Evolutionary conservation across 1,284 basidiomycete genomes (phyloP), one percentile per base, ranked within the genome.

Genomic region (Melampsora occidentalis): DNA sequence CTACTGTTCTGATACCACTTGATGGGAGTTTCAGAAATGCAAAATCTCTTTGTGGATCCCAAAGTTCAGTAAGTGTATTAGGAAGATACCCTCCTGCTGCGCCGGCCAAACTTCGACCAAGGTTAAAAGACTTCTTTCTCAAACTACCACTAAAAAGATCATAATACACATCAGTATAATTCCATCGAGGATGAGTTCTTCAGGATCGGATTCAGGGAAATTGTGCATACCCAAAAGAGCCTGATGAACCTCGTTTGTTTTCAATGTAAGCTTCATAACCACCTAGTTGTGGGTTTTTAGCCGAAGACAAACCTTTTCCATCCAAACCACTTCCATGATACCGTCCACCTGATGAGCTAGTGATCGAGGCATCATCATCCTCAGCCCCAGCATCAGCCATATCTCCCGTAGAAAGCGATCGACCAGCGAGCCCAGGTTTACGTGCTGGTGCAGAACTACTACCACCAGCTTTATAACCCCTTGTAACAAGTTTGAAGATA

Each of bases 11-110:
- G 12, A 84, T 89, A 5, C 92, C 92, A 62, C 87, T 88, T 0
- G 87, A 88, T n/a, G 95, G 93, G 46, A 99, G 84, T 81, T 93
- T 90, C 78, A 97, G 85, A 83, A 89, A 95, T 0, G 97, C 96
- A 83, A 99, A 99, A 82, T 97, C 96, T 4, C 97, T 86, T 66
- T 91, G 88, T 0, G 97, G 96, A 81, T 99, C 97, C 95, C 95
- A 99, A 85, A 98, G 90, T 83, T 97, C 95, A 12, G 94, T 93
- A 49, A 99, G 84, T 1, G 93, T 90, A 79, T 90, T 90, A 0
- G 96, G 97, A 7, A 98, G 86, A 82, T 97, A 97, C 0, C 91
- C 91, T 6, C 95, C 94, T 16, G 96, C 89, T 0, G 90, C 90
- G 16, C 90, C 87, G 0, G 93, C 91, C 48, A 95, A 83, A 76